A percentile compares a stretch with the other conserved stretches of the same genome.
Conservation (phyloP, 2,329 filamentous ascomycete genomes). For the Zymoseptoria ardabiliae region DNA sequence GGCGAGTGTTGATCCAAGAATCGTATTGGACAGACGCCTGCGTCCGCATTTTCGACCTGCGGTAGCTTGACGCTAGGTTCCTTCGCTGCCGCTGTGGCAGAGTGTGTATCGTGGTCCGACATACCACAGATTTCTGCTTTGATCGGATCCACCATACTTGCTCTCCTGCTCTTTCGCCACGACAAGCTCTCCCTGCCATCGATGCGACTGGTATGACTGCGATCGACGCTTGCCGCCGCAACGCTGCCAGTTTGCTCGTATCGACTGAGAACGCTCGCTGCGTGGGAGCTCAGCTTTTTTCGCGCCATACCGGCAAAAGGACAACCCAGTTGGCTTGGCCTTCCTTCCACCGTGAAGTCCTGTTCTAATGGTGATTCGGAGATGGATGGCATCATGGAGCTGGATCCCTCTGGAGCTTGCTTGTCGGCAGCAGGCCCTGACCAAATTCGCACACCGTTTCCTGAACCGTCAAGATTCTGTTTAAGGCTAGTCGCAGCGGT, state of each 20-base stretch:
- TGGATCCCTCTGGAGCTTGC: constrained; percentile 26
- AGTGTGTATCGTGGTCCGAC: constrained; percentile 19
- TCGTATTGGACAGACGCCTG: constrained; percentile 80
- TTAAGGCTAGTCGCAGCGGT: constrained; percentile 17
- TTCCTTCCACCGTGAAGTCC: constrained; percentile 83
- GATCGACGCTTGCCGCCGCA: constrained; percentile 19
- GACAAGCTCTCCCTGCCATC: constrained; percentile 40
- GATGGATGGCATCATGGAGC: constrained; percentile 31
- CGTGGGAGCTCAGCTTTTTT: constrained; percentile 34
- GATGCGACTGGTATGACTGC: constrained; percentile 24
- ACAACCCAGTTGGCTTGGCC: constrained; percentile 70
- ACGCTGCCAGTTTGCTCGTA: constrained; percentile 25
- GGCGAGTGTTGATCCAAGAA: constrained; percentile 88
- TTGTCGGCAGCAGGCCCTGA: constrained; percentile 32
- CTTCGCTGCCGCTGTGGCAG: constrained; percentile 5
- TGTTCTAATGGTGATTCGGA: constrained; percentile 56
- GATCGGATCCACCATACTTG: constrained; percentile 29
- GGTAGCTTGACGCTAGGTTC: constrained; percentile 5
- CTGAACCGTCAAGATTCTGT: constrained; percentile 8
- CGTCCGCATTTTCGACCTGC: constrained; percentile 21
- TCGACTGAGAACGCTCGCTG: constrained; percentile 34
- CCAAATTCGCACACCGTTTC: constrained; percentile 27
- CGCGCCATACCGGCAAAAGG: constrained; percentile 58
- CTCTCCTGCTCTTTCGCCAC: constrained; percentile 21
- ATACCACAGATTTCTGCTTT: constrained; percentile 31